Evolutionary conservation across 2,329 filamentous ascomycete genomes (phyloP).

Genomic region (Penicillium hesseltinei): DNA sequence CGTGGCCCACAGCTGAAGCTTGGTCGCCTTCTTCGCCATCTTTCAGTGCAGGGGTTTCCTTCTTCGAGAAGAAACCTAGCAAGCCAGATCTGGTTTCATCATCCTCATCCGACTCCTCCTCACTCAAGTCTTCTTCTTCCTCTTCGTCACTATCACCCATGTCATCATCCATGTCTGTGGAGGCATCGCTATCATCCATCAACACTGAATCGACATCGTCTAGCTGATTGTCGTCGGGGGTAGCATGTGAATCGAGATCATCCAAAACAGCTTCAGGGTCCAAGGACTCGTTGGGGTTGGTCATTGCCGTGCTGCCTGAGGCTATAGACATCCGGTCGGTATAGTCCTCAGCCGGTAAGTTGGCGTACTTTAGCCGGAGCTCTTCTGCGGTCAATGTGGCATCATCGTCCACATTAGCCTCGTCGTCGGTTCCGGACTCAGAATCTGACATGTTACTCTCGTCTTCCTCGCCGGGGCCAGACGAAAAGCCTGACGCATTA

Average conservation of each 20-base stretch:
- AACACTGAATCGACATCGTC: constrained; percentile 47
- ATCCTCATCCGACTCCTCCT: constrained; percentile 49
- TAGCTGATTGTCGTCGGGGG: constrained; percentile 33
- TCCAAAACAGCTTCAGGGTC: constrained; percentile 22
- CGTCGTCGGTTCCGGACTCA: constrained; percentile 44
- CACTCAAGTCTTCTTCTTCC: constrained; percentile 48
- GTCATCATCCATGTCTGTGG: constrained; percentile 50
- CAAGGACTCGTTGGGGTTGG: constrained; percentile 20
- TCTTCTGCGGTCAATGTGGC: constrained; percentile 48
- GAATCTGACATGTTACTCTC: constrained; percentile 52
- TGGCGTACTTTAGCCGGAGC: constrained; percentile 48
- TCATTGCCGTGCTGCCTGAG: constrained; percentile 21
- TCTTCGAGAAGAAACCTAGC: constrained; percentile 49
- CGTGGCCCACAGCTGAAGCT: constrained; percentile 25
- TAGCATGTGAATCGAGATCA: constrained; percentile 19
- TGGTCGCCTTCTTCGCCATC: constrained; percentile 37
- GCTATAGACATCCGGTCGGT: constrained; percentile 27
- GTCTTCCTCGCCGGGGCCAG: constrained; percentile 60
- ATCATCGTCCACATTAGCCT: constrained; percentile 42
- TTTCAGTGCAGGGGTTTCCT: constrained; percentile 31
- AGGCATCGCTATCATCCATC: constrained; percentile 47
- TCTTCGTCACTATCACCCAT: constrained; percentile 49
- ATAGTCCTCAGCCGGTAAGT: constrained; percentile 31
- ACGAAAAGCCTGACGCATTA: constrained; percentile 36
- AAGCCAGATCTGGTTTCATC: constrained; percentile 43